Base-by-base conservation (phyloP, 805 yeast genomes). In the Kregervanrija fluxuum region DNA sequence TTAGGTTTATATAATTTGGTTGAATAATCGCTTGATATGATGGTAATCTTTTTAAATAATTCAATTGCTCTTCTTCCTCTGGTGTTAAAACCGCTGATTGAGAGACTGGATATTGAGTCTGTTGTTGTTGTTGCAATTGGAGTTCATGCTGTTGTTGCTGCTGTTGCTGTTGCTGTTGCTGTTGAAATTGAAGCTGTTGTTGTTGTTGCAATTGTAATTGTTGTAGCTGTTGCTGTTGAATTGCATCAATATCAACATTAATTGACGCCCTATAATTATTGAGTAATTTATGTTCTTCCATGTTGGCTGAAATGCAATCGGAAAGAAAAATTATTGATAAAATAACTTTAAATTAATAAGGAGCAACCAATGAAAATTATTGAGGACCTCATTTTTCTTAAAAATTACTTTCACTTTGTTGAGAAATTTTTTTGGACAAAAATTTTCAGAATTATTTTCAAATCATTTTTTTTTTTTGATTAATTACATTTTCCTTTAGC, bases 1-100 rank as follows among this genome's bases (percentile, higher is more conserved):
- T 60, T 41, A 62, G 44, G 10, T 48, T 53, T 37, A 49, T 54
- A 47, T 53, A 62, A 40, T 54, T 57, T 4, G 67, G 65, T 44
- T 62, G 67, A 36, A 62, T 62, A 22, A 62, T 62, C 2, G 67
- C 67, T 43, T 62, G 65, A 44, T 61, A 62, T 16, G 67, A 62
- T 5, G 67, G 67, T 60, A 62, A 52, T 37, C 57, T 57, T 37
- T 62, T 61, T 33, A 62, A 47, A 16, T 51, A 48, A n/a, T 57
- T 55, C 46, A 62, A 45, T 43, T 59, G 65, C 15, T 52, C 50
- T 41, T 59, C 56, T 33, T 61, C 65, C n/a, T 57, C 59, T 2
- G 52, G 49, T 30, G 58, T 49, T 33, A 54, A 50, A 11, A 22
- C 6, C 2, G 28, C 28, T 6, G 28, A 22, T 22, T 22, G 28